phyloP scores from a whole-genome alignment of 257 asterid genomes.

The Capsicum rhomboideum region DNA sequence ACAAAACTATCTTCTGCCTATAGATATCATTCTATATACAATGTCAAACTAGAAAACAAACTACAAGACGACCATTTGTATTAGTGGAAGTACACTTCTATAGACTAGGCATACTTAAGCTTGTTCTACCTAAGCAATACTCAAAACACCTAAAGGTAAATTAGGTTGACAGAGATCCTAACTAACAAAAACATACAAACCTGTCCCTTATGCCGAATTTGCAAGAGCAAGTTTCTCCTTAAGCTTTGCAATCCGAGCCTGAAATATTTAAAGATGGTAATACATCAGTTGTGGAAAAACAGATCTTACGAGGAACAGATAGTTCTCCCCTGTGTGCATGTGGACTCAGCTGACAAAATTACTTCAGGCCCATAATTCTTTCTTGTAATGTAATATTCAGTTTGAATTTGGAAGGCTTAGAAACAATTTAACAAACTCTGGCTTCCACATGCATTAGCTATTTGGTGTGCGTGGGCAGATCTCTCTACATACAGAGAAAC shows the following conservation, averaged over 20 bases:
- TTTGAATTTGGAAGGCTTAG: neutral
- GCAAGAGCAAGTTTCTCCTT: conserved; percentile 43
- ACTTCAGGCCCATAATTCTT: neutral
- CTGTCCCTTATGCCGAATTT: conserved; percentile 13
- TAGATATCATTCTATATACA: neutral
- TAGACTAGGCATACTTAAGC: neutral
- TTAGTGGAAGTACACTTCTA: neutral
- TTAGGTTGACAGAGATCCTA: neutral
- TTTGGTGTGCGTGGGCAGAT: neutral
- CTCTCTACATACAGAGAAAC: neutral
- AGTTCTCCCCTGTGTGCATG: neutral
- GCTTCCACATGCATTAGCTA: neutral
- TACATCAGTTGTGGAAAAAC: neutral
- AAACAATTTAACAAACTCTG: neutral
- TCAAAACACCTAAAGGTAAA: neutral
- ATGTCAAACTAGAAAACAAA: neutral
- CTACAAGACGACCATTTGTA: neutral
- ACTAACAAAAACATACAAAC: neutral
- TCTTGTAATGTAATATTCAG: neutral
- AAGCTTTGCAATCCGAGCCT: conserved; percentile 65
- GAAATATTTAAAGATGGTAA: conserved; percentile 12
- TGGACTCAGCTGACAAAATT: neutral
- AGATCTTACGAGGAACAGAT: neutral
- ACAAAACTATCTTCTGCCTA: neutral
- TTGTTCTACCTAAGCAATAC: neutral